Base-by-base conservation (phyloP, 2,329 filamentous ascomycete genomes). In the Diaporthe eres region DNA sequence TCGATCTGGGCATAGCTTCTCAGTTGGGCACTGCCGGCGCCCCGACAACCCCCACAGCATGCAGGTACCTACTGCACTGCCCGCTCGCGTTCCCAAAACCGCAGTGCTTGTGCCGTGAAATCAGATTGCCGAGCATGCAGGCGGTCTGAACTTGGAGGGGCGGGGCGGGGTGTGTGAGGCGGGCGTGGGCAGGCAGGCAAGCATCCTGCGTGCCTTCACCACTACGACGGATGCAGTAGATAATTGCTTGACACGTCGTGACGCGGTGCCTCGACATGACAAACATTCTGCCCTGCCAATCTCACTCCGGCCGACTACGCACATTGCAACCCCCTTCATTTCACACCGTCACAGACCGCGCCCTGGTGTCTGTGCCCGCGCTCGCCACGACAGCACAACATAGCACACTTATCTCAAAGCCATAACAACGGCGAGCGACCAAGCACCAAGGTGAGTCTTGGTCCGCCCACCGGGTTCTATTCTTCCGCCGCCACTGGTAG, bases 271-370 rank as follows among this genome's bases (percentile, higher is more conserved):
- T 49, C 39, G 42, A 49, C 61, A 15, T 10, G 60, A 65, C 42
- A 49, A 49, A 49, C 61, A 22, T 12, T 17, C 34, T 34, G 42
- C 42, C 61, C 31, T 49, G 28, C 63, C 63, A 67, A n/a, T 67
- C 19, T 37, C 44, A n/a, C 44, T 37, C 25, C 19, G 17, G 17
- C 34, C 39, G 61, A 49, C 61, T 13, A 37, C 63, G 44, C 63
- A 67, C 63, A 67, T 8, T 67, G 63, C 63, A 51, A 67, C 63
- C 63, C 31, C 63, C 44, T 67, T 67, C 63, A 67, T 67, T 49
- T 67, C 44, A 49, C 63, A 15, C n/a, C n/a, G 63, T 51, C 28
- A 15, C 63, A 67, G 63, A 49, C 44, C 25, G 34, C 28, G 63
- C 44, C 42, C 42, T 47, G 39, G 15, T 42, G 19, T 49, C 28